Evolutionary conservation across 2,329 filamentous ascomycete genomes (phyloP).

Genomic region (Chaetothyriales sp.): DNA sequence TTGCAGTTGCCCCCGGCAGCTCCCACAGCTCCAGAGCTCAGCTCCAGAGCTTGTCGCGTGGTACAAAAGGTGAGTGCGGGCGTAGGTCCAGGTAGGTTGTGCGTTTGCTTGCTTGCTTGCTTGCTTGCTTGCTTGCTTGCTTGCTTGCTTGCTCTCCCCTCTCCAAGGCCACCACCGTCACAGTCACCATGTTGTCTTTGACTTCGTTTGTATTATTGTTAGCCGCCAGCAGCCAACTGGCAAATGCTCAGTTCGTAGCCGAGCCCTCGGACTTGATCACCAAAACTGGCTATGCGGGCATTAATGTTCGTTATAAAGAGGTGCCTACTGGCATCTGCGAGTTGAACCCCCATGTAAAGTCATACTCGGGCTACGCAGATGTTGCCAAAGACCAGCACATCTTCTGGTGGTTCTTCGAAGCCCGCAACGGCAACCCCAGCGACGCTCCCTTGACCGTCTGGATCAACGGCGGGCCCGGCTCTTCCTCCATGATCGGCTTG

Average conservation of each 20-base stretch:
- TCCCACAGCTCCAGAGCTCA: neutral
- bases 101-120: too few relatives aligned
- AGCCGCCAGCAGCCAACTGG: constrained; percentile 6
- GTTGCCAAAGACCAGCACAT: constrained; percentile 38
- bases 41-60: neutral
- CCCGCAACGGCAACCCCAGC: constrained; percentile 22
- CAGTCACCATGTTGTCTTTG: constrained; percentile 4
- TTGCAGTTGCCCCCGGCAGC: neutral
- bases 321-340: constrained; percentile 36
- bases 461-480: constrained; percentile 26
- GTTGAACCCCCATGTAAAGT: constrained; percentile 37
- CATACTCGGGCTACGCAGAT: constrained; percentile 48
- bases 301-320: constrained; percentile 36
- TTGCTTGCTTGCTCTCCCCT: neutral
- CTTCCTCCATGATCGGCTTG: constrained; percentile 24
- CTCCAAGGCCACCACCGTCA: neutral
- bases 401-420: constrained; percentile 36
- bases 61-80: neutral
- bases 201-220: constrained; percentile 7
- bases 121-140: too few relatives aligned
- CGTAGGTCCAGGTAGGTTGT: neutral
- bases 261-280: constrained; percentile 26
- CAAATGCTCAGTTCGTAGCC: constrained; percentile 25
- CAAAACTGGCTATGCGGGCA: constrained; percentile 25
- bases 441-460: constrained; percentile 25